phyloP scores from a whole-genome alignment of 208 protist species.

The Angomonas ambiguus region DNA sequence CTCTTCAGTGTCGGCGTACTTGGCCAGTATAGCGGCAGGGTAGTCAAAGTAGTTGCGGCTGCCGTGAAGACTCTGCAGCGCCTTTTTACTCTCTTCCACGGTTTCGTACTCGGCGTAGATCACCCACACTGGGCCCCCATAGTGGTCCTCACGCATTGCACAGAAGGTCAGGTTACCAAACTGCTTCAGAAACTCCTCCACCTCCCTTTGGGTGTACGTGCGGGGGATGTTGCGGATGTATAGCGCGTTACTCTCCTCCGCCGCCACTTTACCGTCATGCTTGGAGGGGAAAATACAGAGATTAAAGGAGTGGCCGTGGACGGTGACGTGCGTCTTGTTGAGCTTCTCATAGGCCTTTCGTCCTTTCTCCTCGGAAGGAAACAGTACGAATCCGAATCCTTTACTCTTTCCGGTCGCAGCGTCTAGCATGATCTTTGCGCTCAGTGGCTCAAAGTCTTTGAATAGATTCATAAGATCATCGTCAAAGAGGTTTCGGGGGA shows the following conservation, averaged over 20 bases:
- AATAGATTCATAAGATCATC: constrained; percentile 74
- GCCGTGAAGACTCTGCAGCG: constrained; percentile 61
- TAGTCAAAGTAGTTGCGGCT: constrained; percentile 61
- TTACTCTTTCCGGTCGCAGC: constrained; percentile 88
- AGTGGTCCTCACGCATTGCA: constrained; percentile 84
- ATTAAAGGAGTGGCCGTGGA: constrained; percentile 63
- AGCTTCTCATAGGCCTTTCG: constrained; percentile 65
- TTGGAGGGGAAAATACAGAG: constrained; percentile 84
- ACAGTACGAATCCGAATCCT: constrained; percentile 97
- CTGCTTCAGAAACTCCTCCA: constrained; percentile 61
- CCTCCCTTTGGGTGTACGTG: constrained; percentile 41
- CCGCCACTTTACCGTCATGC: constrained; percentile 69
- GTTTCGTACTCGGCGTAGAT: constrained; percentile 81
- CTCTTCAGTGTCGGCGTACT: constrained; percentile 79
- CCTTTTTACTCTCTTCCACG: constrained; percentile 51
- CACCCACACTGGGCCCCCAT: constrained; percentile 77
- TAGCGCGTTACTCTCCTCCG: constrained; percentile 46
- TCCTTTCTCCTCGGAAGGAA: constrained; percentile 84
- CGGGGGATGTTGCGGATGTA: constrained; percentile 84
- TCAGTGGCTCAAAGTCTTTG: constrained; percentile 79
- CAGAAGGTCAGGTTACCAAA: constrained; percentile 81
- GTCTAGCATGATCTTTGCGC: constrained; percentile 87
- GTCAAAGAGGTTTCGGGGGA: constrained; percentile 82
- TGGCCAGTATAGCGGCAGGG: constrained; percentile 64
- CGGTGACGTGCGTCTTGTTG: constrained; percentile 54